Conservation (phyloP, 2,329 filamentous ascomycete genomes). For the Penicillium brasilianum region DNA sequence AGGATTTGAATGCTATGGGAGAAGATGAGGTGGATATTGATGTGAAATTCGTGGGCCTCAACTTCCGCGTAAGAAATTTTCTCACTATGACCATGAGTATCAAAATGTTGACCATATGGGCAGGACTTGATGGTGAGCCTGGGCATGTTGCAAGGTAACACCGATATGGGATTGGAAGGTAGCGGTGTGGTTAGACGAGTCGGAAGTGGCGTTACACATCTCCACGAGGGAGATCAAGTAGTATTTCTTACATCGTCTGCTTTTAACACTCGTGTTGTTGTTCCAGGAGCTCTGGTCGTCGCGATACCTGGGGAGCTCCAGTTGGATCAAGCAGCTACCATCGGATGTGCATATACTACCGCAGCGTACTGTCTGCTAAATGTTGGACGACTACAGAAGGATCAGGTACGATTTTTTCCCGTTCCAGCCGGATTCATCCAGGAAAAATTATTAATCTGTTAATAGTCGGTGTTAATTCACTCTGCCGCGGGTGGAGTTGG, state of each 20-base stretch:
- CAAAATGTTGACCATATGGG: background rate
- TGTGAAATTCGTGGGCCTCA: constrained; percentile 21
- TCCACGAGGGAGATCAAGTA: constrained; percentile 40
- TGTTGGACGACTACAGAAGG: constrained; percentile 28
- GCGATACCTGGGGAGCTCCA: constrained; percentile 17
- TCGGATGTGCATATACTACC: constrained; percentile 22
- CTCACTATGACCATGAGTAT: background rate
- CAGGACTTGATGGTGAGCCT: constrained; percentile 35
- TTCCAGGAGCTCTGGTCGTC: constrained; percentile 10
- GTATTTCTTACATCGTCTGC: constrained; percentile 20
- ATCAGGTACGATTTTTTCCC: constrained; percentile 21
- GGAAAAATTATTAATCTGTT: background rate
- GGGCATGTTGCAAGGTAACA: constrained; percentile 35
- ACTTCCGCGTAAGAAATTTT: constrained; percentile 15
- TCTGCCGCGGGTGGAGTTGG: constrained; percentile 31
- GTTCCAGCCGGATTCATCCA: background rate
- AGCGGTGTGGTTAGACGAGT: constrained; percentile 38
- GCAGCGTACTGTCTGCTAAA: constrained; percentile 29
- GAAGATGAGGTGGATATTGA: constrained; percentile 19
- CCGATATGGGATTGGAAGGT: constrained; percentile 39
- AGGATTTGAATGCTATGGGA: background rate
- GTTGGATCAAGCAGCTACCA: constrained; percentile 26
- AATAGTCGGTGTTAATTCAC: constrained; percentile 31
- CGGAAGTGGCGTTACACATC: constrained; percentile 31
- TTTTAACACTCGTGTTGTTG: constrained; percentile 14